Percentiles rank a stretch among this genome's conserved stretches.
These are phyloP conservation scores for Penicillium macrosclerotiorum DNA, from an alignment of 495 filamentous ascomycete genomes.

Conservation along the genomic window DNA sequence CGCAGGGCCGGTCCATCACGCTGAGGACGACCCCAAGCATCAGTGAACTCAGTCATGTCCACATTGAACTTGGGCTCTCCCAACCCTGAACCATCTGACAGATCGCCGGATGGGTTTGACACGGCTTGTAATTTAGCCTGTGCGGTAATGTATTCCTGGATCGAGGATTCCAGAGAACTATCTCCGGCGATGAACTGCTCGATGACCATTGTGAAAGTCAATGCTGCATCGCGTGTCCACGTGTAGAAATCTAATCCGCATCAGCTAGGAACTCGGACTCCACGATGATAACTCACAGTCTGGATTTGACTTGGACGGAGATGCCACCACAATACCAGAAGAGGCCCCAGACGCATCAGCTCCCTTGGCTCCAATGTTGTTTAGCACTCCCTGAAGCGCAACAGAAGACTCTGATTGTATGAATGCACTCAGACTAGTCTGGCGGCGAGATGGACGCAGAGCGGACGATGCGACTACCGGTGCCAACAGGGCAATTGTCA, in stretches of 20 bases:
- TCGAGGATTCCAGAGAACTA: constrained; percentile 39
- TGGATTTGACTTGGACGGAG: constrained; percentile 52
- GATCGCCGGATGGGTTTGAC: constrained; percentile 41
- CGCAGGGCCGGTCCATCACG: constrained; percentile 55
- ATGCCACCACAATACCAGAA: constrained; percentile 54
- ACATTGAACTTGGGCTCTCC: constrained; percentile 64
- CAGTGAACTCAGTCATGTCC: constrained; percentile 51
- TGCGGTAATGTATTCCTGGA: constrained; percentile 55
- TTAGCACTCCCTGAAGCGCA: constrained; percentile 52
- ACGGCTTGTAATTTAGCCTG: constrained; percentile 52
- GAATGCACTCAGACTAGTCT: constrained; percentile 43
- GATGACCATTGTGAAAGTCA: constrained; percentile 53
- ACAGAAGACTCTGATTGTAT: constrained; percentile 53
- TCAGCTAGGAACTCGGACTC: background rate
- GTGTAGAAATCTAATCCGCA: constrained; percentile 53
- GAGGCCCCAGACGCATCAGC: constrained; percentile 40
- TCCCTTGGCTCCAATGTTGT: constrained; percentile 57
- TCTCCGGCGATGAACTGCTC: constrained; percentile 50
- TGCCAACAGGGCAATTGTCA: constrained; percentile 14
- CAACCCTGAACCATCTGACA: constrained; percentile 50
- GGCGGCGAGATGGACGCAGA: constrained; percentile 9
- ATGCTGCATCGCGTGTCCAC: constrained; percentile 59
- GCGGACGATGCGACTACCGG: constrained; percentile 11
- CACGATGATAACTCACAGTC: constrained; percentile 43
- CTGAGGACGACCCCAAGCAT: constrained; percentile 61